Base-by-base conservation (phyloP, 352 stramenopile genomes). In the Phytophthora meadii region DNA sequence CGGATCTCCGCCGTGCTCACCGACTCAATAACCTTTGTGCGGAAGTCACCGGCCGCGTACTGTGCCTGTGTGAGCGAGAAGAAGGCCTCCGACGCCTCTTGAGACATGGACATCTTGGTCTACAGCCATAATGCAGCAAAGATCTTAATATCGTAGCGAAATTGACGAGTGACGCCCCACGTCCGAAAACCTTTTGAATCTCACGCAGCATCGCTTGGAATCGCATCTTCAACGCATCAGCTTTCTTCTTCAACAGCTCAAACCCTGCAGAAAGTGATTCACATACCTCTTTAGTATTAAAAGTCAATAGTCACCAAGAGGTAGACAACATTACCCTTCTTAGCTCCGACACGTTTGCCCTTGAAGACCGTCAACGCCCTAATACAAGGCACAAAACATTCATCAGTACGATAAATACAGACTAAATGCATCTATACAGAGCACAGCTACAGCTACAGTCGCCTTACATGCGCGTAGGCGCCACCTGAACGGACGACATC, bases 51-150 rank as follows among this genome's bases (percentile, higher is more conserved):
- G 8, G 97, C 97, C 17, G 97, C 97, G 78, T 99, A 99, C 82
- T 99, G 97, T 22, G 98, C 97, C 73, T 99, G 93, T 24, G 97
- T 99, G 27, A 99, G 84, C 52, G 94, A 98, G 74, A 99, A 99
- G 70, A 98, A 99, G 15, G 97, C 95, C 54, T 89, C 90, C 0
- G 93, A 93, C 6, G 94, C 94, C 72, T 99, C 94, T 30, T 61
- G 71, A 25, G 88, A 92, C 79, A 94, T 96, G 45, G 89, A 76
- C 81, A 93, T 76, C 54, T 95, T 95, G 46, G 87, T 95, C 87
- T 94, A 44, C n/a, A 53, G 25, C 3, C 24, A 58, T 9, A 30
- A 30, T 4, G 17, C 41, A 27, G 9, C 22, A 17, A 19, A 36
- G 12, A 36, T 3, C 30, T 36, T 11, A 36, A 36, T 36, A 36